Evolutionary conservation across 2,329 filamentous ascomycete genomes (phyloP).

Genomic region (Aureobasidium sp.): DNA sequence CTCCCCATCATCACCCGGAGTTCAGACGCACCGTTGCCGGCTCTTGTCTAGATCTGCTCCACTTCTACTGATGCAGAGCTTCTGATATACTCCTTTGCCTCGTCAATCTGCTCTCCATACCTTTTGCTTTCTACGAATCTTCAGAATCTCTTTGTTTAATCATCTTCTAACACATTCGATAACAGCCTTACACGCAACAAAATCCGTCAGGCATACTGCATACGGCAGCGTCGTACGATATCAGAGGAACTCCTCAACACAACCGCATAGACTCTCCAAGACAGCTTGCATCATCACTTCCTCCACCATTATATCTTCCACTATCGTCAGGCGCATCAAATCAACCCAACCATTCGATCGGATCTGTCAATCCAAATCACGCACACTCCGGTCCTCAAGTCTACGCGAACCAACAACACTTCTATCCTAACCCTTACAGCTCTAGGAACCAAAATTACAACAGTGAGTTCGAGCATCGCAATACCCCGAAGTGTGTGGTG

Average conservation of each 20-base stretch:
- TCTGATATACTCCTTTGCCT: background rate
- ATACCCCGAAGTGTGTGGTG: background rate
- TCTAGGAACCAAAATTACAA: slow-evolving; percentile 79
- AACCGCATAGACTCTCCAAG: slow-evolving; percentile 3
- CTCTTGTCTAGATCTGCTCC: background rate
- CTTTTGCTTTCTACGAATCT: background rate
- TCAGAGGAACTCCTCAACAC: background rate
- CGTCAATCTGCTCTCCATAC: background rate
- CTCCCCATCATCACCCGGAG: background rate
- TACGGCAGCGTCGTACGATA: background rate
- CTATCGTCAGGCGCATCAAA: background rate
- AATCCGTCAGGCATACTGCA: background rate
- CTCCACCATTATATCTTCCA: background rate
- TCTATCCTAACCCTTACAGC: slow-evolving; percentile 71
- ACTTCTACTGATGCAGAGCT: background rate
- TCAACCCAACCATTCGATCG: background rate
- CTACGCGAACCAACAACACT: slow-evolving; percentile 71
- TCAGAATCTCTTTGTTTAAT: background rate
- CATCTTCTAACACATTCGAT: background rate
- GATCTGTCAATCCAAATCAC: background rate
- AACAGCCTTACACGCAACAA: slow-evolving; percentile 8
- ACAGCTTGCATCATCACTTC: background rate
- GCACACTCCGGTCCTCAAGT: slow-evolving; percentile 30
- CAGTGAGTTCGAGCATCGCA: slow-evolving; percentile 50
- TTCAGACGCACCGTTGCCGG: background rate